Conservation (phyloP, 106 monocot species). For the Xerophyta viscosa region DNA sequence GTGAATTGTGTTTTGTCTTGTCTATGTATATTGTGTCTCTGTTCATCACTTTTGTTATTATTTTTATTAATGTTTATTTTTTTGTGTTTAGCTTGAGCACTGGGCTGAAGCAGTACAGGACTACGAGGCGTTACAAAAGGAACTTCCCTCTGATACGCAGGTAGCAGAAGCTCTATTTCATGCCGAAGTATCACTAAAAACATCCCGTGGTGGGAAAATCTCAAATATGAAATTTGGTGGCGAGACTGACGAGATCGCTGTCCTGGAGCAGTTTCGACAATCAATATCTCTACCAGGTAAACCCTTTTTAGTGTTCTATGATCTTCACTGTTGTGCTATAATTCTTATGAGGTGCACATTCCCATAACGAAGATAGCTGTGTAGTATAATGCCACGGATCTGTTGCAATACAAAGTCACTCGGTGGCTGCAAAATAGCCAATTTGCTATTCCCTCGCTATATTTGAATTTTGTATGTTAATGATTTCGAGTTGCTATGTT, state of each 20-base stretch:
- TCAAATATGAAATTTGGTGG: constrained; percentile 79
- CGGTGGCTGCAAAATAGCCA: too few species aligned
- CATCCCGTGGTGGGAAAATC: constrained; percentile 57
- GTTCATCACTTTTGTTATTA: not conserved
- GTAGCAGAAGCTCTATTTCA: constrained; percentile 75
- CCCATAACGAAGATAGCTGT: too few species aligned
- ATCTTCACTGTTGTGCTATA: too few species aligned
- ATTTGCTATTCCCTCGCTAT: not conserved
- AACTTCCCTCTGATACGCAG: constrained; percentile 55
- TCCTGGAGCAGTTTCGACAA: constrained; percentile 59
- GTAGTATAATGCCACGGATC: too few species aligned
- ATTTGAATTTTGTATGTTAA: not conserved
- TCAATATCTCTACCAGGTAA: constrained; percentile 60
- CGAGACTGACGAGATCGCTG: constrained; percentile 56
- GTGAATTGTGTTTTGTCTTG: constrained; percentile 18
- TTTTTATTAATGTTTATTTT: not conserved
- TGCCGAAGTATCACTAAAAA: constrained; percentile 68
- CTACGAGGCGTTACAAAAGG: constrained; percentile 77
- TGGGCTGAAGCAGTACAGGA: constrained; percentile 78
- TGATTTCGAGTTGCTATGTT: not conserved
- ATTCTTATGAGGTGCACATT: too few species aligned
- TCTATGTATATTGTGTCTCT: not conserved
- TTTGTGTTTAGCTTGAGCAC: constrained; percentile 54
- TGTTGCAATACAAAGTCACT: too few species aligned
- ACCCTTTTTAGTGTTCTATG: not conserved